Conservation (phyloP, 1,284 basidiomycete genomes). For the Ceratobasidium sp. region DNA sequence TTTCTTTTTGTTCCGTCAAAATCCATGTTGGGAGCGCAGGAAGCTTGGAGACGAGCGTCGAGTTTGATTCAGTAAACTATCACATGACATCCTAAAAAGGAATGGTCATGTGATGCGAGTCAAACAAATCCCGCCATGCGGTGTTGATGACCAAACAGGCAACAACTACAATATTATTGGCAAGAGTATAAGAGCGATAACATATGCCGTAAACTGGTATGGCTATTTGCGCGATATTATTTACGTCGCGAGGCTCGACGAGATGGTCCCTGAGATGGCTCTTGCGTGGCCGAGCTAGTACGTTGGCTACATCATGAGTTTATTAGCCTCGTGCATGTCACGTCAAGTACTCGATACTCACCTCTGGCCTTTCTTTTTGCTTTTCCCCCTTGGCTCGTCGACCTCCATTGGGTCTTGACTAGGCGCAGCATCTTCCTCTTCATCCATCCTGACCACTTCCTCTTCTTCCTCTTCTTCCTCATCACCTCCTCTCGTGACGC, state of each 20-base stretch:
- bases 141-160: background rate
- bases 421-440: constrained; percentile 32
- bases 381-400: constrained; percentile 16
- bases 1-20: constrained; percentile 79
- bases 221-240: background rate
- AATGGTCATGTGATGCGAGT: background rate
- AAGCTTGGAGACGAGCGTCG: background rate
- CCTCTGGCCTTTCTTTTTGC: constrained; percentile 25
- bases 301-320: constrained; percentile 10
- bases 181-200: background rate
- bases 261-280: constrained; percentile 17
- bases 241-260: constrained; percentile 36
- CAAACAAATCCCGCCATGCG: constrained; percentile 39
- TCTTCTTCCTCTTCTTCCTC: constrained; percentile 26
- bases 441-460: constrained; percentile 45
- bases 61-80: background rate
- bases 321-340: background rate
- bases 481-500: constrained; percentile 41
- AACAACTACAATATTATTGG: background rate
- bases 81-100: constrained; percentile 1
- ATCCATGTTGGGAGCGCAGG: constrained; percentile 25
- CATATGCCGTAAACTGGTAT: background rate
- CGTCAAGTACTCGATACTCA: background rate
- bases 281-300: constrained; percentile 9
- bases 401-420: constrained; percentile 30